Evolutionary conservation across 2,329 filamentous ascomycete species (phyloP).

Genomic region (Fusarium agapanthi): DNA sequence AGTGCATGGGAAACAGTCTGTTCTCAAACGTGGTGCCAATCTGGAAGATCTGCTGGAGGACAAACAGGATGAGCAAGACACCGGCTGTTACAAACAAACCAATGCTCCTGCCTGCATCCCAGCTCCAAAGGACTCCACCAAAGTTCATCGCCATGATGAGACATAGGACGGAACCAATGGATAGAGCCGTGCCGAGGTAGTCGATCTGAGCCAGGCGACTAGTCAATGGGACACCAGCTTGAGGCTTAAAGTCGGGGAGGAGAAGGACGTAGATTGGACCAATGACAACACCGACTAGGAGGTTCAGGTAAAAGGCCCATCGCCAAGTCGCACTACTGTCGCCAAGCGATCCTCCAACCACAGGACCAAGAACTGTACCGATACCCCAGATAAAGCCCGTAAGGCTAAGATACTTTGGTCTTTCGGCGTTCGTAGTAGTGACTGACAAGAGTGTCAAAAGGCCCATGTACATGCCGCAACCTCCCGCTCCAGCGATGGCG

Average conservation of each 20-base stretch:
- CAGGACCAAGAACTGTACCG: constrained; percentile 53
- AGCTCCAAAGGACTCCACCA: constrained; percentile 57
- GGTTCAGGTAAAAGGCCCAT: constrained; percentile 39
- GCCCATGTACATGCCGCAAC: constrained; percentile 44
- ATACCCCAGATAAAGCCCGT: constrained; percentile 49
- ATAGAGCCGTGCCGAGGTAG: constrained; percentile 54
- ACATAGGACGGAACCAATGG: constrained; percentile 49
- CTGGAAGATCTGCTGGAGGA: constrained; percentile 52
- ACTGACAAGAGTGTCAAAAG: constrained; percentile 23
- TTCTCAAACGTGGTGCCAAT: constrained; percentile 23
- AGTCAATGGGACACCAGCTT: neutral
- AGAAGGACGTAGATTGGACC: constrained; percentile 17
- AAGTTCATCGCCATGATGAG: constrained; percentile 60
- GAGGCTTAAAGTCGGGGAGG: constrained; percentile 12
- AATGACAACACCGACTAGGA: constrained; percentile 10
- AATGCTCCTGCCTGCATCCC: constrained; percentile 55
- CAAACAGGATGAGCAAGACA: constrained; percentile 51
- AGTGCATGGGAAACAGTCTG: constrained; percentile 57
- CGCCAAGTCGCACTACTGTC: constrained; percentile 32
- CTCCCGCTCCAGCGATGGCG: constrained; percentile 53
- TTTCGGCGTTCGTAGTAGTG: constrained; percentile 16
- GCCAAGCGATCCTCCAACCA: constrained; percentile 15
- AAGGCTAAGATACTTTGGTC: constrained; percentile 31
- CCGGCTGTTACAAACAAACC: constrained; percentile 54
- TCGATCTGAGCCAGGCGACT: constrained; percentile 43